A percentile compares a stretch with the other conserved stretches of the same genome.
phyloP scores from a whole-genome alignment of 441 rosid species.

The Bruguiera hainesii region DNA sequence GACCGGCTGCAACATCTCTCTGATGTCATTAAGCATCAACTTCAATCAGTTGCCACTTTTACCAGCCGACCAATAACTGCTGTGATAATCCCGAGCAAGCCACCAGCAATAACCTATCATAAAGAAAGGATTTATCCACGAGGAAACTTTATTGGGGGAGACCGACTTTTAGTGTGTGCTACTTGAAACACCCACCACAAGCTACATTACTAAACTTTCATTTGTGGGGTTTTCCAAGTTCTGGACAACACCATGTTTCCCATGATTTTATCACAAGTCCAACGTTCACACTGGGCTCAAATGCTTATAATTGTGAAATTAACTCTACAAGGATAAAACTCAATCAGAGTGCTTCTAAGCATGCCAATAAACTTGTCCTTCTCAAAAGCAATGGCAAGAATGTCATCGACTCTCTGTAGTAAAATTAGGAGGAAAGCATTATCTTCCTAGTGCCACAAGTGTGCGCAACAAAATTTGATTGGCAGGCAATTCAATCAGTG shows the following conservation, averaged over 20 bases:
- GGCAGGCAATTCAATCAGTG: not conserved
- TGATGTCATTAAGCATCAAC: constrained; percentile 16
- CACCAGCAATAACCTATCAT: constrained; percentile 77
- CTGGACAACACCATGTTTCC: too few relatives aligned
- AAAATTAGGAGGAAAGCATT: not conserved
- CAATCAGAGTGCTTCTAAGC: not conserved
- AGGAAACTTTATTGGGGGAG: not conserved
- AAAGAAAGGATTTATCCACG: not conserved
- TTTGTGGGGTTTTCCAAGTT: too few relatives aligned
- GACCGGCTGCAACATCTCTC: constrained; percentile 4
- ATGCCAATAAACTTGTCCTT: too few relatives aligned
- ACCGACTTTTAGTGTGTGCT: not conserved
- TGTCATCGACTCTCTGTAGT: not conserved
- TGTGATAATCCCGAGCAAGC: constrained; percentile 62
- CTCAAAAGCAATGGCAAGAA: not conserved
- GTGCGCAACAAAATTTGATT: not conserved
- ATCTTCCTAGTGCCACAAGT: not conserved
- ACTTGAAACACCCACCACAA: not conserved
- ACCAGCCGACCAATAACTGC: constrained; percentile 51
- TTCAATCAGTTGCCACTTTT: constrained; percentile 21
- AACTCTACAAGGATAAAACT: not conserved
- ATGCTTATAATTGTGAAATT: not conserved
- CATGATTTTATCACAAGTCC: too few relatives aligned
- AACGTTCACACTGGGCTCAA: not conserved
- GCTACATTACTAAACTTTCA: too few relatives aligned